Base-by-base conservation (phyloP, 208 protist genomes). In the Leishmania gerbilli region DNA sequence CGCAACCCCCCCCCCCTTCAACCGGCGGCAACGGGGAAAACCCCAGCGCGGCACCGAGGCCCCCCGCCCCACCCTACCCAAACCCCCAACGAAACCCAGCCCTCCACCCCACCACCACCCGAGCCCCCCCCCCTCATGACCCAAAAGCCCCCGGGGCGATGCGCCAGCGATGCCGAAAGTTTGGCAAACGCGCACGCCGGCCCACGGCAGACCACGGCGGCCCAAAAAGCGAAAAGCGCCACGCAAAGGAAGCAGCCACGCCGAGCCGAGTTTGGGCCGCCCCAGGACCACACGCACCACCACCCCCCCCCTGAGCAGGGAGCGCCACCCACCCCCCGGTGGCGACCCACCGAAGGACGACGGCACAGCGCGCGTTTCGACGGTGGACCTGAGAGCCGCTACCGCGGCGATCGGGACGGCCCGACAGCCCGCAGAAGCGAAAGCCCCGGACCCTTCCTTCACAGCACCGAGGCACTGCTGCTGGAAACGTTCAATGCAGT, bases 401-500 rank as follows among this genome's bases (percentile, higher is more conserved):
- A n/a, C 81, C 15, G 11, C 62, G 0, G 37, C 80, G 2, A 72
- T 72, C 15, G 64, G 60, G 6, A 9, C 7, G 0, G 19, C 62
- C 76, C 1, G 60, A 19, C 15, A 1, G 19, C 62, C 81, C 11
- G 60, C 71, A 11, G 21, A 5, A 8, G n/a, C 74, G 1, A 40
- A 75, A 0, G 51, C 80, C 77, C 49, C 80, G 3, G 7, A 31
- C 1, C 31, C 77, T 84, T 79, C 31, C 49, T 75, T n/a, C 76
- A 77, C 21, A 76, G 76, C 69, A 77, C 79, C 9, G 58, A 80
- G 49, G 49, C 6, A 11, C 49, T 80, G 4, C 27, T 80, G 17
- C 75, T 80, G 69, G 76, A 77, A 67, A 77, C 45, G 19, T 74
- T 71, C 55, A 76, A 84, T 60, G 24, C 31, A 7, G 11, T 31